Evolutionary conservation across 2,329 filamentous ascomycete species (phyloP).

Genomic region (Achaetomium macrosporum): DNA sequence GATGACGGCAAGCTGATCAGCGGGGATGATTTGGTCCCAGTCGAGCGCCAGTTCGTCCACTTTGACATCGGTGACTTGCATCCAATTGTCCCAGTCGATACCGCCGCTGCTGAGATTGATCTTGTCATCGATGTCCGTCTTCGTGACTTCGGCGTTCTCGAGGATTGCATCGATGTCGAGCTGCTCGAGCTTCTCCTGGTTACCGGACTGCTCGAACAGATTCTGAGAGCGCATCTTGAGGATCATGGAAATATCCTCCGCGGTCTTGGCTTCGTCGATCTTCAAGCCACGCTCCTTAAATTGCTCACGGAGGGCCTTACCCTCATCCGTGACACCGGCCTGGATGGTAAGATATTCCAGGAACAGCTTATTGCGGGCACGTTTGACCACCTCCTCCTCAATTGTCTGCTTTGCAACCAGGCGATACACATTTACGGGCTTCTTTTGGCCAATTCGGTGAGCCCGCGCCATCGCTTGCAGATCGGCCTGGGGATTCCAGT

Average conservation of each 20-base stretch:
- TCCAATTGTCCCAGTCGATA: constrained; percentile 81
- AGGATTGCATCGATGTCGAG: constrained; percentile 96
- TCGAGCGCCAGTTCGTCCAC: constrained; percentile 74
- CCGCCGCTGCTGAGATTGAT: constrained; percentile 87
- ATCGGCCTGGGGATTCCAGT: constrained; percentile 98
- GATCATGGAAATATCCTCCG: constrained; percentile 92
- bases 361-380: constrained; percentile 94
- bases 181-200: constrained; percentile 93
- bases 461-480: constrained; percentile 97
- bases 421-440: constrained; percentile 91
- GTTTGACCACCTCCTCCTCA: constrained; percentile 93
- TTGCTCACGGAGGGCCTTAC: constrained; percentile 68
- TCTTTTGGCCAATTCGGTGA: constrained; percentile 95
- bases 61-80: constrained; percentile 97
- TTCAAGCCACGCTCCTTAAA: constrained; percentile 70
- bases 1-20: constrained; percentile 82
- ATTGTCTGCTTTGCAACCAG: constrained; percentile 97
- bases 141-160: constrained; percentile 93
- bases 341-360: constrained; percentile 97
- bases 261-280: constrained; percentile 77
- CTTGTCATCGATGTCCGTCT: constrained; percentile 90
- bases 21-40: constrained; percentile 98
- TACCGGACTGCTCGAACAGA: constrained; percentile 96
- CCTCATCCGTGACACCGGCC: constrained; percentile 91
- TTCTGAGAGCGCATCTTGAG: constrained; percentile 97